Evolutionary conservation across 495 filamentous ascomycete genomes (phyloP).

Genomic region (Penicillium paxilli): DNA sequence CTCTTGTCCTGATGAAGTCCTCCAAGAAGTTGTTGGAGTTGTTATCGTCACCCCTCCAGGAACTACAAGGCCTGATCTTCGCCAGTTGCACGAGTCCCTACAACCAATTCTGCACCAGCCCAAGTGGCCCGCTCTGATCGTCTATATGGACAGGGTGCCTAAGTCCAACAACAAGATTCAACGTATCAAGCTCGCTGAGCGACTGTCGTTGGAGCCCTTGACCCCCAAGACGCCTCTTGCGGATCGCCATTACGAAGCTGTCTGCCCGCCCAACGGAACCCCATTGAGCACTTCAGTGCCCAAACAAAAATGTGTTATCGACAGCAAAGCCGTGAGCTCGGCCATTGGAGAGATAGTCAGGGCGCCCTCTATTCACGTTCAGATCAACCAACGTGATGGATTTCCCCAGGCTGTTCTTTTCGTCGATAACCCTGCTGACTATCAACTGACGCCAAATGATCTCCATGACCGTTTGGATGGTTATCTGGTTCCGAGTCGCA

Average conservation of each 20-base stretch:
- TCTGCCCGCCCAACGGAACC: constrained; percentile 34
- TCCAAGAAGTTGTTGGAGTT: constrained; percentile 47
- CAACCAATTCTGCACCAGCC: constrained; percentile 33
- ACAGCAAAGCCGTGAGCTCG: constrained; percentile 4
- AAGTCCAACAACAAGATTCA: constrained; percentile 46
- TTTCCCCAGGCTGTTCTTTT: constrained; percentile 20
- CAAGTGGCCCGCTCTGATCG: constrained; percentile 41
- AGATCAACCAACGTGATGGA: constrained; percentile 15
- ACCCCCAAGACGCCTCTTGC: constrained; percentile 26
- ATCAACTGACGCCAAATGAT: constrained; percentile 1
- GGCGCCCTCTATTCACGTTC: constrained; percentile 5
- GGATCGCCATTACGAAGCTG: constrained; percentile 34
- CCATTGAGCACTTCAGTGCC: constrained; percentile 24
- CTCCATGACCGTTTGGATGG: constrained; percentile 22
- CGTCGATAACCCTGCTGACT: not conserved
- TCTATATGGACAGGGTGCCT: constrained; percentile 45
- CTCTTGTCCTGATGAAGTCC: constrained; percentile 40
- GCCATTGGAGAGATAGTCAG: not conserved
- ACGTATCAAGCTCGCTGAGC: constrained; percentile 39
- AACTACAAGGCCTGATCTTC: constrained; percentile 30
- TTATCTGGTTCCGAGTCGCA: constrained; percentile 32
- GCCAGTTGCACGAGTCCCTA: constrained; percentile 34
- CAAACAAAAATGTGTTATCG: constrained; percentile 14
- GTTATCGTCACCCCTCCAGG: constrained; percentile 36
- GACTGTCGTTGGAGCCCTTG: constrained; percentile 29